Percentiles rank a stretch among this genome's conserved stretches.
These are phyloP conservation scores for Boechera stricta DNA, from an alignment of 345 rosid genomes.

Conservation along the genomic window DNA sequence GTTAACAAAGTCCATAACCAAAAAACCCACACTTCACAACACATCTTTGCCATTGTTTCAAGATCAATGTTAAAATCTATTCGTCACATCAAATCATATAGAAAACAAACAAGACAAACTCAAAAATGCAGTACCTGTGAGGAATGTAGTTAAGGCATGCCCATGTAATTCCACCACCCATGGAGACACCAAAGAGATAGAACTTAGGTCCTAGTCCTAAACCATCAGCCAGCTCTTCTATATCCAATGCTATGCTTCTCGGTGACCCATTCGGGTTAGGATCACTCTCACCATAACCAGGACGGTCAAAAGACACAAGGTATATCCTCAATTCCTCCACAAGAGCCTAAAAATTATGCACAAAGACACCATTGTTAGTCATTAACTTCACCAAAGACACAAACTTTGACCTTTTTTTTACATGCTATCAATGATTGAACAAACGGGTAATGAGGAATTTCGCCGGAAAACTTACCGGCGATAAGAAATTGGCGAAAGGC, in stretches of 20 bases:
- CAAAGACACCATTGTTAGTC: slow-evolving; percentile 9
- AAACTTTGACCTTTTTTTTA: neutral
- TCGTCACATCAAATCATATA: neutral
- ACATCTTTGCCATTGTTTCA: slow-evolving; percentile 6
- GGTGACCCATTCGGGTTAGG: slow-evolving; percentile 49
- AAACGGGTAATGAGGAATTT: neutral
- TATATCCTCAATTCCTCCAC: slow-evolving; percentile 52
- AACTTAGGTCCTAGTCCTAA: slow-evolving; percentile 54
- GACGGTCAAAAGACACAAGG: slow-evolving; percentile 54
- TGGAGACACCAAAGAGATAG: slow-evolving; percentile 53
- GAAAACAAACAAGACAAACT: neutral
- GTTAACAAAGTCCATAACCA: slow-evolving; percentile 19
- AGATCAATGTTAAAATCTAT: slow-evolving; percentile 1
- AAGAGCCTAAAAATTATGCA: slow-evolving; percentile 46
- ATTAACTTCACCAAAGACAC: slow-evolving; percentile 14
- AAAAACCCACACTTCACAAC: neutral
- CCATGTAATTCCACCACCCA: slow-evolving; percentile 63
- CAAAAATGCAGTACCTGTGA: slow-evolving; percentile 48
- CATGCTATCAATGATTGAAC: neutral
- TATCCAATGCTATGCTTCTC: slow-evolving; percentile 53
- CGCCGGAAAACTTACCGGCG: slow-evolving; percentile 44
- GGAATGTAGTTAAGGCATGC: slow-evolving; percentile 62
- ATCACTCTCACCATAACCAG: slow-evolving; percentile 65
- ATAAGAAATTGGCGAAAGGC: slow-evolving; percentile 30
- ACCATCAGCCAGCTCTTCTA: slow-evolving; percentile 58